Conservation (phyloP, 805 yeast genomes). For the Suhomyces kilbournensis region DNA sequence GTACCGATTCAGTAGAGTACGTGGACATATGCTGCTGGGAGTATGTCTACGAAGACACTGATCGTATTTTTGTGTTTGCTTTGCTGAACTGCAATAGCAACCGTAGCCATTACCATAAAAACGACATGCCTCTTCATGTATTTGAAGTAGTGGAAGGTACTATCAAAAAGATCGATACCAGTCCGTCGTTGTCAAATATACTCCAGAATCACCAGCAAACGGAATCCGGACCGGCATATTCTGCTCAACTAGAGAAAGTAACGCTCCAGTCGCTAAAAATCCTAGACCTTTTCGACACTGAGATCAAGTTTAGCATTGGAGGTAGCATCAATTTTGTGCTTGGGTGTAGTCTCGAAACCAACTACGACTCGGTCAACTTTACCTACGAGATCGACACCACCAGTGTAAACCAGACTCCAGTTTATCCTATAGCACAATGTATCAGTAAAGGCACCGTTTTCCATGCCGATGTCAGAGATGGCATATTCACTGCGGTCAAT, state of each 20-base stretch:
- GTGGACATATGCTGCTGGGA: background rate
- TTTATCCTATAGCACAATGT: background rate
- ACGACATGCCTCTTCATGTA: background rate
- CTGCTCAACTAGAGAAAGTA: background rate
- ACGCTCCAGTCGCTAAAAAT: background rate
- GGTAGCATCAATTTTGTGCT: background rate
- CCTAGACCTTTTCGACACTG: background rate
- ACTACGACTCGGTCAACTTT: background rate
- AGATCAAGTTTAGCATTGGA: background rate
- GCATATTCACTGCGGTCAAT: background rate
- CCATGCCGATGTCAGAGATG: slow-evolving; percentile 5
- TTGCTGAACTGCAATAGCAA: background rate
- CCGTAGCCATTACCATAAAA: background rate
- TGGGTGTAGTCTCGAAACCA: background rate
- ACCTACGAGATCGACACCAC: background rate
- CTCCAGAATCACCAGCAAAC: background rate
- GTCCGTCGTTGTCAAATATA: background rate
- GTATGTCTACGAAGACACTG: background rate
- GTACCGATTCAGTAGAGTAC: background rate
- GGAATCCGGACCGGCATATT: background rate
- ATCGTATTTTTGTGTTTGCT: background rate
- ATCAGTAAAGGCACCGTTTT: background rate
- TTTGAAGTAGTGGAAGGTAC: background rate
- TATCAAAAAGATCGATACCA: background rate
- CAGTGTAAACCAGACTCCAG: background rate